A percentile compares a stretch with the other conserved stretches of the same genome.
Conservation (phyloP, 2,329 filamentous ascomycete species). For the Neoarthrinium moseri region DNA sequence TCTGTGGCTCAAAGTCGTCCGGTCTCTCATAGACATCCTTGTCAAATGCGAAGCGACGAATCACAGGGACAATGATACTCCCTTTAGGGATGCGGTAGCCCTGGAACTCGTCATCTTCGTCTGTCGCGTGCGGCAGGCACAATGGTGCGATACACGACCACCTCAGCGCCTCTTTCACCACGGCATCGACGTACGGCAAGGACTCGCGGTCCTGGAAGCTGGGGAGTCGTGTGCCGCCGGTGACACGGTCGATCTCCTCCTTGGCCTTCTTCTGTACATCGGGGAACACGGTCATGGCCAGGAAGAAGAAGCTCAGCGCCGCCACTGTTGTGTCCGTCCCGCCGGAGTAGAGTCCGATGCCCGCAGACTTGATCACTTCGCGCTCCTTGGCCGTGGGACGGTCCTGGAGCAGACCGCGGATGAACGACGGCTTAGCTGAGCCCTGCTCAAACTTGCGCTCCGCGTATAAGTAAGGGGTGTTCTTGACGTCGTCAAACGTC, state of each 20-base stretch:
- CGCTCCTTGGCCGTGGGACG: conserved; percentile 12
- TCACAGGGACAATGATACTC: neutral
- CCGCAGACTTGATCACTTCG: conserved; percentile 15
- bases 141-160: conserved; percentile 27
- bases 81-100: conserved; percentile 17
- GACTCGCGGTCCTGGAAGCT: conserved; percentile 18
- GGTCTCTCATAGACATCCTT: conserved; percentile 11
- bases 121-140: conserved; percentile 32
- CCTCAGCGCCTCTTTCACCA: conserved; percentile 21
- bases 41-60: conserved; percentile 9
- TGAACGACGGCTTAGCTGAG: conserved; percentile 7
- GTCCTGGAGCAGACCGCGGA: conserved; percentile 3
- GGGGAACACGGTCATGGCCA: conserved; percentile 46
- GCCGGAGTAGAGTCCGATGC: conserved; percentile 18
- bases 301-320: conserved; percentile 39
- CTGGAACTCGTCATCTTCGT: conserved; percentile 16
- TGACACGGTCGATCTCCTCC: conserved; percentile 28
- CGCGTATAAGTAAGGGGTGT: conserved; percentile 21
- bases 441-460: conserved; percentile 15
- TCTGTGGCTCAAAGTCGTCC: conserved; percentile 13
- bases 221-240: conserved; percentile 26
- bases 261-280: conserved; percentile 35
- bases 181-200: conserved; percentile 24
- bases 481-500: conserved; percentile 8
- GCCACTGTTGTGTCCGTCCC: conserved; percentile 36